Percentiles rank a stretch among this genome's conserved stretches.
phyloP scores from a whole-genome alignment of 2,329 filamentous ascomycete species.

The Aspergillus fischeri region DNA sequence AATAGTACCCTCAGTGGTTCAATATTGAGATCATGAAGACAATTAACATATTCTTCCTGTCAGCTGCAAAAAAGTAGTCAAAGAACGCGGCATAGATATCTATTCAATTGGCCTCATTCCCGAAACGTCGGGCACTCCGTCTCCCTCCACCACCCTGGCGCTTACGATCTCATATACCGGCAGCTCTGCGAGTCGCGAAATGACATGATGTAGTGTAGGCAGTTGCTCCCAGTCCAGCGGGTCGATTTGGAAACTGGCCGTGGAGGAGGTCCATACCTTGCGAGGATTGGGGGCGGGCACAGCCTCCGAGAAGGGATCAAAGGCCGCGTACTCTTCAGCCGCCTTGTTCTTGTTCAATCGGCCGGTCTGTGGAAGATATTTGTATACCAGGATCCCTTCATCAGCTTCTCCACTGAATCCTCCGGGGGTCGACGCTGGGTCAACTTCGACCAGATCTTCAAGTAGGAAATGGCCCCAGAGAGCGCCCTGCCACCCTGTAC shows the following conservation, averaged over 20 bases:
- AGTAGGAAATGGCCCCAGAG: conserved; percentile 36
- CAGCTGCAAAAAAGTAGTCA: too few species aligned
- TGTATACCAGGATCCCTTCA: too few species aligned
- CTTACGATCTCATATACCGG: conserved; percentile 50
- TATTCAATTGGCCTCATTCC: conserved; percentile 19
- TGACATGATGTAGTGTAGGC: conserved; percentile 58
- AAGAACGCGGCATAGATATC: too few species aligned
- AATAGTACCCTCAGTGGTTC: too few species aligned
- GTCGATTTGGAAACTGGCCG: conserved; percentile 47
- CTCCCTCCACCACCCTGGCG: conserved; percentile 45
- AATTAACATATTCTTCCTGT: too few species aligned
- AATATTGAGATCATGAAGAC: too few species aligned
- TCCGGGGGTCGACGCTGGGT: conserved; percentile 10
- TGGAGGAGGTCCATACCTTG: conserved; percentile 7
- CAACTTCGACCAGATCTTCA: conserved; percentile 29
- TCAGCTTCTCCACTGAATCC: too few species aligned
- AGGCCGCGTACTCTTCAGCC: conserved; percentile 52
- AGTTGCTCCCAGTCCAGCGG: conserved; percentile 50
- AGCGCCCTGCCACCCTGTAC: conserved; percentile 40
- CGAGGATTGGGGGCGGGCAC: conserved; percentile 17
- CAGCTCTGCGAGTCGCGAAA: conserved; percentile 49
- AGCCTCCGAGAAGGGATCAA: conserved; percentile 28
- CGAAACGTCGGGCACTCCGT: conserved; percentile 42
- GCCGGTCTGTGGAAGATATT: conserved; percentile 54
- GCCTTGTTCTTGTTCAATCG: conserved; percentile 43